Percentiles rank a stretch among this genome's conserved stretches.
These are phyloP conservation scores for Aspergillus ochraceoroseus DNA, from an alignment of 2,329 filamentous ascomycete species.

Conservation along the genomic window DNA sequence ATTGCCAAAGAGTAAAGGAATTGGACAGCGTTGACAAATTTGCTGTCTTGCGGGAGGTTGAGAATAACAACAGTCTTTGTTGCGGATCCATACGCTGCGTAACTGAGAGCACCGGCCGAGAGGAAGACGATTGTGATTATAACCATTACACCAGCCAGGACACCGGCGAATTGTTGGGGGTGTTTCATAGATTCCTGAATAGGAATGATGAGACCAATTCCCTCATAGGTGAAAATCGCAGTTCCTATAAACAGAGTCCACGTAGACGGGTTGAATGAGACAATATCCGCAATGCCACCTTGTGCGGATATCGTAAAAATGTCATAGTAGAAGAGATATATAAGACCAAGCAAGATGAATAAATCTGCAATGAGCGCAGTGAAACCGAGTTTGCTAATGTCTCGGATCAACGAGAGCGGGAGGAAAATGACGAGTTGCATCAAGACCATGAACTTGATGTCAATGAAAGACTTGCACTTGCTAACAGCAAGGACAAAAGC, in stretches of 20 bases:
- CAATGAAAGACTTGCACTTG: conserved; percentile 76
- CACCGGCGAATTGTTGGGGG: conserved; percentile 81
- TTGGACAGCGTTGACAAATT: conserved; percentile 91
- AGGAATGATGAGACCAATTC: conserved; percentile 93
- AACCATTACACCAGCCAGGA: conserved; percentile 87
- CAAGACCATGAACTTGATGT: conserved; percentile 83
- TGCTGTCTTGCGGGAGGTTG: conserved; percentile 93
- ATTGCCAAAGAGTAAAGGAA: conserved; percentile 98
- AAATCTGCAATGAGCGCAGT: conserved; percentile 89
- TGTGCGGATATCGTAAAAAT: conserved; percentile 72
- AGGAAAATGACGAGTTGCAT: conserved; percentile 95
- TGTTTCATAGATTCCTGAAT: conserved; percentile 97
- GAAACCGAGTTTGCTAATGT: conserved; percentile 95
- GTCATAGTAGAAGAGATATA: conserved; percentile 96
- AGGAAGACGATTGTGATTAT: conserved; percentile 89
- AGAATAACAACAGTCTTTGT: conserved; percentile 95
- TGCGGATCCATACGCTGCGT: conserved; percentile 89
- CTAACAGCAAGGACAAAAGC: conserved; percentile 91
- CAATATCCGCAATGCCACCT: conserved; percentile 75
- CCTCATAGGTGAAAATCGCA: conserved; percentile 98
- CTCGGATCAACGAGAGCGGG: conserved; percentile 85
- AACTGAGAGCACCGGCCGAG: conserved; percentile 86
- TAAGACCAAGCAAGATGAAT: conserved; percentile 86
- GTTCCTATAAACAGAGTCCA: conserved; percentile 99
- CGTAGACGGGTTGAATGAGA: conserved; percentile 80